These are phyloP conservation scores for Aspergillus ellipticus DNA, from an alignment of 495 filamentous ascomycete genomes.

Conservation along the genomic window DNA sequence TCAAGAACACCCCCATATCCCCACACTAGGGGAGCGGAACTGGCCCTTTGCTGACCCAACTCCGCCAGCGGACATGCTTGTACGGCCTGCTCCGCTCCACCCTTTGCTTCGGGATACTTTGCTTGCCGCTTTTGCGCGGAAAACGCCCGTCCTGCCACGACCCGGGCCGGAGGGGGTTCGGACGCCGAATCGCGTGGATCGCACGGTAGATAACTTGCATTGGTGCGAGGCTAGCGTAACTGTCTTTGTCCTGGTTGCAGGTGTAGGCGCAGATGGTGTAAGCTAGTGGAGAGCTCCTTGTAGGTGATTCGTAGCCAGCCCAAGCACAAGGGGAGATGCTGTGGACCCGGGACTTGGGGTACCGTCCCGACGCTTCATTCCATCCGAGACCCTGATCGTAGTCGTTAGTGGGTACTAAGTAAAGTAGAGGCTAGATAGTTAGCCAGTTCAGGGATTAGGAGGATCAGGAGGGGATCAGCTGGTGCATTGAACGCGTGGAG, in stretches of 20 bases:
- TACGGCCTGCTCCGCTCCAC: constrained; percentile 17
- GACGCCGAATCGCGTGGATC: neutral
- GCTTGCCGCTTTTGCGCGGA: constrained; percentile 15
- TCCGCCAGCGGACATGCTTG: constrained; percentile 10
- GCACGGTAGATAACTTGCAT: neutral
- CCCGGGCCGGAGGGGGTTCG: neutral
- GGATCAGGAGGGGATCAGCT: neutral
- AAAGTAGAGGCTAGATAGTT: neutral
- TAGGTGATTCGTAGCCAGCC: neutral
- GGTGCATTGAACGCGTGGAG: neutral
- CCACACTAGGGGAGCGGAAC: neutral
- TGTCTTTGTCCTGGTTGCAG: neutral
- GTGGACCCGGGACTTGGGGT: too few relatives aligned
- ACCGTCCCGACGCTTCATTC: neutral
- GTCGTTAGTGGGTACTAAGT: neutral
- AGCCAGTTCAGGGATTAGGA: neutral
- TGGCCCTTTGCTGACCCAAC: constrained; percentile 5
- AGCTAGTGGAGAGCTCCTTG: neutral
- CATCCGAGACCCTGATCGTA: neutral
- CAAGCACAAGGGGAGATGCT: neutral
- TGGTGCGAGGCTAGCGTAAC: neutral
- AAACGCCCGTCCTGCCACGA: neutral
- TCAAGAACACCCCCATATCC: neutral
- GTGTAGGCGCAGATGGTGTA: neutral
- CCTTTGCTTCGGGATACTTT: constrained; percentile 7